Base-by-base conservation (phyloP, 1,139 yeast species). In the Suhomyces ambrosiae region DNA sequence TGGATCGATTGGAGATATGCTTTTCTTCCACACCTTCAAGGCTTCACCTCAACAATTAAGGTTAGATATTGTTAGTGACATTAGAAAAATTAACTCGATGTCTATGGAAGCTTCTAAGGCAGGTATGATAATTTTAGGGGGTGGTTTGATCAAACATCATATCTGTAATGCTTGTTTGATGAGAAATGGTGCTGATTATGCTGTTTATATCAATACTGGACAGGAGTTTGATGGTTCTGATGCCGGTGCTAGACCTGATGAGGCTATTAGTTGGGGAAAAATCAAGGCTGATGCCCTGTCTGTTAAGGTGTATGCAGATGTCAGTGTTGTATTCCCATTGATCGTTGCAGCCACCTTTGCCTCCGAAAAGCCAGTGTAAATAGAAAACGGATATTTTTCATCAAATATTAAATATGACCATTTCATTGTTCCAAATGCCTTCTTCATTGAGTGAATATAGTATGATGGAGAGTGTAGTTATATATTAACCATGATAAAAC, bases 241-340 rank as follows among this genome's bases (percentile, higher is more conserved):
- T 62, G 97, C 98, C 12, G 99, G 99, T 47, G 99, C 99, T 5
- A 79, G 98, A 58, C 97, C 98, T 1, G 98, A 94, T 60, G 99
- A 92, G 67, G 98, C 98, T 18, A 85, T 92, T 37, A 86, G 96
- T 32, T 92, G 99, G 99, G 99, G 99, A 46, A 92, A 92, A 65
- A 92, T 92, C 63, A 88, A 88, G 66, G 84, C 96, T 5, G 96
- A 89, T 31, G 99, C 98, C 23, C 79, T 79, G 53, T 79, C 82
- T 45, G 95, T 89, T 41, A 92, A 92, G 68, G 92, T 92, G 32
- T 92, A 87, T 54, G 95, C 96, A 10, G 99, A 92, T 61, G 99
- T 87, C n/a, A 86, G 96, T 17, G 74, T 88, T 23, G 97, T 92
- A 13, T 86, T 92, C 71, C 99, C 99, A 46, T 73, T 92, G 57